Base-by-base conservation (phyloP, 345 rosid species). In the Lepidium aucheri region DNA sequence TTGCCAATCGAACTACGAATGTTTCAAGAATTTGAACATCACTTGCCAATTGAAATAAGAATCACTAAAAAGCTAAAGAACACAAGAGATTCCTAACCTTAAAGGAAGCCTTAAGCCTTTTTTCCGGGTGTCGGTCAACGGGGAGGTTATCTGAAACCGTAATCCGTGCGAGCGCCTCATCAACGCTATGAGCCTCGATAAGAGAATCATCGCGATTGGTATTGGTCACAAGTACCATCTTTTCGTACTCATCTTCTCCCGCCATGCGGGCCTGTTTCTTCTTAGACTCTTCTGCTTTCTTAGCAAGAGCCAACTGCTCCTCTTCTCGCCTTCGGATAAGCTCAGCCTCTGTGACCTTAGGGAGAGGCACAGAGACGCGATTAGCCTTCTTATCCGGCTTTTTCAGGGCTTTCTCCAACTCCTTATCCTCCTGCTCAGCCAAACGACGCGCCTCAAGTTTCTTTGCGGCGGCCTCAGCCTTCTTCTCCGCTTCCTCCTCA, bases 211-310 rank as follows among this genome's bases (percentile, higher is more conserved):
- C 99, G 12, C 99, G 78, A 64, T 94, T 94, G 16, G 92, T 90
- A 59, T 94, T 94, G 35, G 84, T 46, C 54, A 90, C 95, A 60
- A 78, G 45, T 40, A 94, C 86, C 85, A 84, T 83, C 79, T 78
- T 80, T 74, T 94, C 99, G 59, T 90, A 94, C 81, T 94, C 99
- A 67, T 90, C 96, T 72, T 82, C 95, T n/a, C 36, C 96, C 28
- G 91, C 92, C 44, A 80, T 85, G 73, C 99, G 77, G 5, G 38
- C 72, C 76, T 94, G 87, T 59, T 52, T 82, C 56, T 69, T 77
- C 80, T 85, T 94, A 9, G 72, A 70, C 41, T 88, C 96, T 52
- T 88, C 99, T 5, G 89, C 83, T 74, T 83, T 90, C 82, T 42
- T 82, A 33, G 79, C 86, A 74, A 84, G 16, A 53, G 82, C 86